These are phyloP conservation scores for Ramalina intermedia DNA, from an alignment of 495 filamentous ascomycete species.

Conservation along the genomic window DNA sequence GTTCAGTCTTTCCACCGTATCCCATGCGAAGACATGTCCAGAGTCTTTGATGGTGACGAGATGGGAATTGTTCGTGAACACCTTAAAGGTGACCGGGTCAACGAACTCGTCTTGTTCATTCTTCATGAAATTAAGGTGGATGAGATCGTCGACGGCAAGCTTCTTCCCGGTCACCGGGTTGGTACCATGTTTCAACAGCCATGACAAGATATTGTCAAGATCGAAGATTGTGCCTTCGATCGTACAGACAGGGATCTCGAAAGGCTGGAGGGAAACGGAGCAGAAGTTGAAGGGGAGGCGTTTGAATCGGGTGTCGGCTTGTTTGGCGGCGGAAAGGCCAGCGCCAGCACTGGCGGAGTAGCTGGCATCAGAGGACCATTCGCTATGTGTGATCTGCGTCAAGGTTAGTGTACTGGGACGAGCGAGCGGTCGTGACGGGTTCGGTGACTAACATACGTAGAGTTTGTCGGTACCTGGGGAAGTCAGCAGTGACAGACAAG, in stretches of 20 bases:
- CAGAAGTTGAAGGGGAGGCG: conserved; percentile 97
- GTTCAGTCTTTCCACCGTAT: conserved; percentile 89
- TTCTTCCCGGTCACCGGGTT: conserved; percentile 78
- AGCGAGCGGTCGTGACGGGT: neutral
- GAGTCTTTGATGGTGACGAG: conserved; percentile 79
- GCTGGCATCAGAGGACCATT: conserved; percentile 86
- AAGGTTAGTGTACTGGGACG: conserved; percentile 2
- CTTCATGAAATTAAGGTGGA: conserved; percentile 81
- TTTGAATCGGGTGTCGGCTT: conserved; percentile 53
- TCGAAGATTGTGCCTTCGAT: conserved; percentile 68
- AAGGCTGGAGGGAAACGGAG: conserved; percentile 86
- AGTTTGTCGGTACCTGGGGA: conserved; percentile 52
- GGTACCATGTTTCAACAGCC: conserved; percentile 84
- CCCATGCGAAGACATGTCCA: conserved; percentile 91
- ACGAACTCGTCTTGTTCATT: conserved; percentile 89
- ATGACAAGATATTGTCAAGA: conserved; percentile 71
- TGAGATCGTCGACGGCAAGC: conserved; percentile 65
- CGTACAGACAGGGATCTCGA: conserved; percentile 74
- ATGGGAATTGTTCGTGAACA: conserved; percentile 95
- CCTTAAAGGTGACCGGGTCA: conserved; percentile 93
- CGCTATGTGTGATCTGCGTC: conserved; percentile 71
- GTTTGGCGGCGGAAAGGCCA: conserved; percentile 39
- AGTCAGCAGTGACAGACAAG: neutral
- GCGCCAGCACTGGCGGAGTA: conserved; percentile 64
- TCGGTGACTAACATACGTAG: conserved; percentile 39